Evolutionary conservation across 768 basidiomycete species (phyloP), one percentile per base, ranked within the genome.

Genomic region (Coprinopsis strossmayeri): DNA sequence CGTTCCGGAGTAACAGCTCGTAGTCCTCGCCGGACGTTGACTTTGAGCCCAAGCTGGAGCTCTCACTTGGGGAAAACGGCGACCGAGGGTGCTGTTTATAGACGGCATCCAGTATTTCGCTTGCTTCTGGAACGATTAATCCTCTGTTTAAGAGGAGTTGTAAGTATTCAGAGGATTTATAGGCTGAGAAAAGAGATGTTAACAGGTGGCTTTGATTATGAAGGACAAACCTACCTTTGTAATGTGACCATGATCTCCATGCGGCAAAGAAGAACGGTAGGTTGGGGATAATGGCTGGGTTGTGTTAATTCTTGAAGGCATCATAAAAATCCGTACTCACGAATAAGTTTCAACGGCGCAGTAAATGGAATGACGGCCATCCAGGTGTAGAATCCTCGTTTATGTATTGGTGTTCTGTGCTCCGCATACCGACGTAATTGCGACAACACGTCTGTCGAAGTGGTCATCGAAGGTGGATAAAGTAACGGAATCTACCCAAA

Each of bases 201-300:
- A 27, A 25, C 7, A 15, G 15, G 18, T 40, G 18, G 15, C 18
- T n/a, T 13, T 21, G 3, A 39, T 5, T 20, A 13, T 15, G 17
- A 13, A 46, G 26, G 5, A 47, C 50, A 37, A n/a, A n/a, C n/a
- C n/a, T 49, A 87, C 87, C 87, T 74, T 72, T 77, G 61, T 84
- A 91, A 63, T 91, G 88, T 34, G 82, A 84, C 87, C 87, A 91
- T 35, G 86, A 81, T 37, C 88, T 74, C 88, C 88, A 91, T 9
- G 72, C 77, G 56, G 86, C 89, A 64, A 87, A 91, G 69, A 91
- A 88, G 61, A 91, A 84, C 0, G 88, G 88, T 18, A 91, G 64
- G 60, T 91, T 91, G 25, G 88, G 89, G 64, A 91, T 79, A 37
- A 91, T 59, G 21, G 88, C 88, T 91, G 43, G 43, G 3, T 17